These are phyloP conservation scores for Pyrrhoderma noxium DNA, from an alignment of 1,284 basidiomycete species.

Conservation along the genomic window DNA sequence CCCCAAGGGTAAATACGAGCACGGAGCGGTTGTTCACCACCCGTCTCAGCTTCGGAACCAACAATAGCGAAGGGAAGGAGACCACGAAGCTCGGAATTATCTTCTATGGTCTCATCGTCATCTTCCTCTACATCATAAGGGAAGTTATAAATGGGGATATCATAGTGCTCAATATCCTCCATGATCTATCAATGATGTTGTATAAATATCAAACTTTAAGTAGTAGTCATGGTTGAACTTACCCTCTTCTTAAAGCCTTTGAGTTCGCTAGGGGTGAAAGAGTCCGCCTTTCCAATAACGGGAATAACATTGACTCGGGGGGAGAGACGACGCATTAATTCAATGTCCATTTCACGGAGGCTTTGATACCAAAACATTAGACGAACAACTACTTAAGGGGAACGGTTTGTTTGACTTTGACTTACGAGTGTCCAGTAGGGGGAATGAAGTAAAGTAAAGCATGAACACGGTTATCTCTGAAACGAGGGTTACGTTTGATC, in stretches of 20 bases:
- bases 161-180: conserved; percentile 99
- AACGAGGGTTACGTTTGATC: conserved; percentile 99
- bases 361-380: conserved; percentile 41
- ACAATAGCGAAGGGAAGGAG: conserved; percentile 96
- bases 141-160: conserved; percentile 99
- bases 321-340: conserved; percentile 93
- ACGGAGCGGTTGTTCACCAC: conserved; percentile 78
- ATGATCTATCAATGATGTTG: conserved; percentile 60
- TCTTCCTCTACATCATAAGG: conserved; percentile 99
- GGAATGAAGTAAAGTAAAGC: conserved; percentile 98
- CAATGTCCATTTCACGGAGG: conserved; percentile 98
- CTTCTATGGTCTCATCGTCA: conserved; percentile 97
- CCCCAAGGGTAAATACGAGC: conserved; percentile 98
- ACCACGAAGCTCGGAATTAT: conserved; percentile 90
- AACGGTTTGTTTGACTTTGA: conserved; percentile 25
- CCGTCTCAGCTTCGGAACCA: conserved; percentile 95
- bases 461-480: conserved; percentile 96
- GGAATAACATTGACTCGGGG: conserved; percentile 99
- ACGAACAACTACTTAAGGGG: no score
- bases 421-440: conserved; percentile 78
- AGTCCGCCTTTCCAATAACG: conserved; percentile 96
- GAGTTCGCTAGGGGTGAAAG: conserved; percentile 86
- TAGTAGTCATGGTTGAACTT: conserved; percentile 25
- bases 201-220: conserved; percentile 15
- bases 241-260: conserved; percentile 96